These are phyloP conservation scores for Zostera marina DNA, from an alignment of 116 monocot species.

Conservation along the genomic window DNA sequence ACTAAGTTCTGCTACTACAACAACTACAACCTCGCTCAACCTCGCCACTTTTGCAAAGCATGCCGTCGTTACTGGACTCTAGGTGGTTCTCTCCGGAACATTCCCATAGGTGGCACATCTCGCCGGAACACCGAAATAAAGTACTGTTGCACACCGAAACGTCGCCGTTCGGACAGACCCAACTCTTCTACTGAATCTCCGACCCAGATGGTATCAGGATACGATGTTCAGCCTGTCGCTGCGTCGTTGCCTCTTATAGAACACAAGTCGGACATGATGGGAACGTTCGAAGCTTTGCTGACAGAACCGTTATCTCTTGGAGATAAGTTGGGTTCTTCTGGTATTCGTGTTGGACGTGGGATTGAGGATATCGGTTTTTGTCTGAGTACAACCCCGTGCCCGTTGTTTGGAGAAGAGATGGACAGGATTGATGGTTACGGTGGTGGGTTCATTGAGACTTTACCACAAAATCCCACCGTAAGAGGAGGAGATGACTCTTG, in stretches of 20 bases:
- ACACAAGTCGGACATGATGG: neutral
- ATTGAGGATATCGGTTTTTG: conserved; percentile 3
- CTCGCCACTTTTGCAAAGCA: conserved; percentile 54
- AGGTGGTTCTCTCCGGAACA: conserved; percentile 45
- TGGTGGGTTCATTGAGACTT: neutral
- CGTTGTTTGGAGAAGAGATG: conserved; percentile 1
- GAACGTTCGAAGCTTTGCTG: conserved; percentile 4
- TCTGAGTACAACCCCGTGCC: neutral
- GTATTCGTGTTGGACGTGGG: conserved; percentile 2
- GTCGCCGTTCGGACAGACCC: neutral
- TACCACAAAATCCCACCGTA: neutral
- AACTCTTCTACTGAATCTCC: neutral
- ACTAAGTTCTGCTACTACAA: conserved; percentile 98
- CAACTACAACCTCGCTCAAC: conserved; percentile 94
- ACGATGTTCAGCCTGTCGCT: neutral
- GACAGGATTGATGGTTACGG: neutral
- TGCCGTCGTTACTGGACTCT: conserved; percentile 56
- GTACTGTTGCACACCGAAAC: neutral
- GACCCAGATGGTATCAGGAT: neutral
- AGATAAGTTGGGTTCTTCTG: neutral
- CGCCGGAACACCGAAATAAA: conserved; percentile 1
- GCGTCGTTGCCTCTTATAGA: neutral
- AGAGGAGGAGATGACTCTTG: neutral
- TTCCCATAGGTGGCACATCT: conserved; percentile 41
- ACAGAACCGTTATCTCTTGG: conserved; percentile 9